These are phyloP conservation scores for Wallacemonas rigidus DNA, from an alignment of 208 protist genomes.

Conservation along the genomic window DNA sequence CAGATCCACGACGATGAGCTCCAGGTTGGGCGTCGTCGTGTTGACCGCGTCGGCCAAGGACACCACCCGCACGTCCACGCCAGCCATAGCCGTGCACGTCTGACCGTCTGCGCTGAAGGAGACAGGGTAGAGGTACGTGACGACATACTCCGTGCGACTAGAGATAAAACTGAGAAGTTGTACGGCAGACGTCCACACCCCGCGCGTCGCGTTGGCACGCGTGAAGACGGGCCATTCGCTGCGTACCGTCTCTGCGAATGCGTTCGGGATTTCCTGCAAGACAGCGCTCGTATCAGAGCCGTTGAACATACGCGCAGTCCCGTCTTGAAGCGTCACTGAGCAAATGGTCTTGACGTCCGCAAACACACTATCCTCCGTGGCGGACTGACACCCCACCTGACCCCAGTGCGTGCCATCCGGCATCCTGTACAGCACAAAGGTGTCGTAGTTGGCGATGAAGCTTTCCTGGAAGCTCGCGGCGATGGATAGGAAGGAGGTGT, in stretches of 20 bases:
- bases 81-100: conserved; percentile 29
- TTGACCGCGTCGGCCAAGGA: conserved; percentile 32
- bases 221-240: conserved; percentile 10
- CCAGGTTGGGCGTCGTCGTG: conserved; percentile 34
- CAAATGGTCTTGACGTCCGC: conserved; percentile 16
- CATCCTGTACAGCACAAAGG: conserved; percentile 37
- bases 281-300: conserved; percentile 23
- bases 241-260: conserved; percentile 19
- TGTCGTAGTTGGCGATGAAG: conserved; percentile 38
- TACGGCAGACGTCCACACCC: conserved; percentile 31
- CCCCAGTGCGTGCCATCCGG: conserved; percentile 37
- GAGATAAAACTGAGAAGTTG: conserved; percentile 24
- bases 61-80: conserved; percentile 42
- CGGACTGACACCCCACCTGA: conserved; percentile 34
- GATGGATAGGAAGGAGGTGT: conserved; percentile 35
- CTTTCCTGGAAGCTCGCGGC: conserved; percentile 30
- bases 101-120: conserved; percentile 25
- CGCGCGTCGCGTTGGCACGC: conserved; percentile 21
- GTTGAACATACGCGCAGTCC: conserved; percentile 7
- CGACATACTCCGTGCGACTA: conserved; percentile 21
- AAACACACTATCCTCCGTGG: conserved; percentile 12
- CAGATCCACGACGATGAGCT: conserved; percentile 47
- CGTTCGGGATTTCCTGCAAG: not conserved
- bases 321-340: conserved; percentile 17
- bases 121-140: conserved; percentile 43